Conservation (phyloP, 2,329 filamentous ascomycete species). For the Thielaviopsis populi region DNA sequence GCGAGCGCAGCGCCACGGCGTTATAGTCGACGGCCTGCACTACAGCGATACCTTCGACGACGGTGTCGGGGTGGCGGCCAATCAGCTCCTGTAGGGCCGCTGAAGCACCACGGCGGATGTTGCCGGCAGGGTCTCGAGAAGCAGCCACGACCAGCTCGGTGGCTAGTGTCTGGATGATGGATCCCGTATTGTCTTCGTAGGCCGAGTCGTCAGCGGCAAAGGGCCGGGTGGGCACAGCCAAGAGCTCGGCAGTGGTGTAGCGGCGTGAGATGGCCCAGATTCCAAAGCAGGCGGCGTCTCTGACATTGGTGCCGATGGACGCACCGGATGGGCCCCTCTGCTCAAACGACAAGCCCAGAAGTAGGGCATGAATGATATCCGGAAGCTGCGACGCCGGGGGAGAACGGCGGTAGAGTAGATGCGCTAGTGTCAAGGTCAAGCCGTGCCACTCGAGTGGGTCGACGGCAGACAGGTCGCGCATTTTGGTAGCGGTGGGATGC, state of each 20-base stretch:
- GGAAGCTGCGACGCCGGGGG: constrained; percentile 56
- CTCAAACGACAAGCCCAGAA: constrained; percentile 75
- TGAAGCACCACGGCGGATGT: constrained; percentile 82
- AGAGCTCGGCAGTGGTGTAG: constrained; percentile 67
- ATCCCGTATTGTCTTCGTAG: constrained; percentile 23
- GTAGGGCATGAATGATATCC: constrained; percentile 59
- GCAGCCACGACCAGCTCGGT: constrained; percentile 68
- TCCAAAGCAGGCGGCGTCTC: constrained; percentile 91
- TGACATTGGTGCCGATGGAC: constrained; percentile 75
- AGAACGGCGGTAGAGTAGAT: constrained; percentile 72
- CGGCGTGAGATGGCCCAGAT: constrained; percentile 84
- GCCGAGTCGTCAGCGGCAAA: constrained; percentile 28
- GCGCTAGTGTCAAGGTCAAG: constrained; percentile 70
- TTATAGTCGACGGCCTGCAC: constrained; percentile 91
- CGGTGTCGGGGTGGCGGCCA: constrained; percentile 76
- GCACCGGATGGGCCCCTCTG: constrained; percentile 73
- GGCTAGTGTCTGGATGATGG: constrained; percentile 62
- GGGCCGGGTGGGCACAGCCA: constrained; percentile 40
- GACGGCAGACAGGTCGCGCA: constrained; percentile 55
- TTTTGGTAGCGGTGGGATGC: constrained; percentile 24
- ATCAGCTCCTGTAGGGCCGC: constrained; percentile 89
- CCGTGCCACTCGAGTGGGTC: constrained; percentile 85
- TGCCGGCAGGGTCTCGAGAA: constrained; percentile 77
- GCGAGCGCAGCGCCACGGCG: constrained; percentile 70
- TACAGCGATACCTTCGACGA: constrained; percentile 65